phyloP scores from a whole-genome alignment of 768 basidiomycete genomes.

The Collybia sordida region DNA sequence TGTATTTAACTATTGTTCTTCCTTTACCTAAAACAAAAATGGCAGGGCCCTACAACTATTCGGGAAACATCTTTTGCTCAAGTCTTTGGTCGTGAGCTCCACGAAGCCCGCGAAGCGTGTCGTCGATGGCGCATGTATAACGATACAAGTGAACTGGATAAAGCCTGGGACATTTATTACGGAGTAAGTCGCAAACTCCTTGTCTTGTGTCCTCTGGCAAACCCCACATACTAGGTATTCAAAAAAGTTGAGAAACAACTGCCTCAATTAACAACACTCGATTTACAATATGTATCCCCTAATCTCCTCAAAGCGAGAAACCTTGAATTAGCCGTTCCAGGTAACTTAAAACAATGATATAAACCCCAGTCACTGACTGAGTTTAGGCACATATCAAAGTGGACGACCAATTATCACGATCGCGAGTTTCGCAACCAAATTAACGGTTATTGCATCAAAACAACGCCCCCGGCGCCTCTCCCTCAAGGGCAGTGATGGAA shows the following conservation, averaged over 20 bases:
- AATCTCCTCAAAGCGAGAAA: conserved; percentile 84
- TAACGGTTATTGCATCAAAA: conserved; percentile 94
- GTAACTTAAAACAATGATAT: conserved; percentile 34
- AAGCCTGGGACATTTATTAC: conserved; percentile 99
- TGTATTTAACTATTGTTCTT: background rate
- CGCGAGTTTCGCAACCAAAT: conserved; percentile 79
- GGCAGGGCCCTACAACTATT: conserved; percentile 87
- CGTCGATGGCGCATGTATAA: conserved; percentile 82
- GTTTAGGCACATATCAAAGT: conserved; percentile 84
- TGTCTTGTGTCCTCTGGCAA: background rate
- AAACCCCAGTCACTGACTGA: too few species aligned
- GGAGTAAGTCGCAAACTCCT: conserved; percentile 47
- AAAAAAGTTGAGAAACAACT: conserved; percentile 95
- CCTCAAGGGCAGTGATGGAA: conserved; percentile 87
- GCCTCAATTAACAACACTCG: conserved; percentile 83
- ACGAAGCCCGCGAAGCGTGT: conserved; percentile 90
- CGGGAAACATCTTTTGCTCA: conserved; percentile 95
- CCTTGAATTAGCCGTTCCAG: conserved; percentile 95
- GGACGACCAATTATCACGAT: conserved; percentile 85
- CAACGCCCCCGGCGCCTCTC: conserved; percentile 90
- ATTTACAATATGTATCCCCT: conserved; percentile 97
- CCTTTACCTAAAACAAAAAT: background rate
- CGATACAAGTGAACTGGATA: conserved; percentile 88
- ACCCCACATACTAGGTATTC: conserved; percentile 64
- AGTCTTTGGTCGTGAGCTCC: conserved; percentile 88